Percentiles rank a stretch among this genome's conserved stretches.
Evolutionary conservation across 306 rosid species (phyloP).

Genomic region (Vachellia collinsii): DNA sequence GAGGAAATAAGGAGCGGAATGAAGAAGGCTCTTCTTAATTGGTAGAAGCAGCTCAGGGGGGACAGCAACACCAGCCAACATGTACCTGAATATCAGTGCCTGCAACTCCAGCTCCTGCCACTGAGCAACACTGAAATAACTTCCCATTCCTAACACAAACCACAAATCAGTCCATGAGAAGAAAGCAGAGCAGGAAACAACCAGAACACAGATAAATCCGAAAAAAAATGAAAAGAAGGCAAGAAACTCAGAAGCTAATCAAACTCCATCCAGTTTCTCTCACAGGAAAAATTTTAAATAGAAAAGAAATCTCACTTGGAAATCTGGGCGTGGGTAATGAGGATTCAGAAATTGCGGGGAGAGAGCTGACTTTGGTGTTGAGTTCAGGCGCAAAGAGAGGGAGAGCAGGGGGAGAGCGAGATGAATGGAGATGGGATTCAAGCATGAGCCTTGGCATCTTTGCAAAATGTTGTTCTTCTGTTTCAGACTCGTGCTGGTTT

Average conservation of each 20-base stretch:
- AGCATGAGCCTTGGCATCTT: constrained; percentile 78
- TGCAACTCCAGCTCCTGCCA: constrained; percentile 98
- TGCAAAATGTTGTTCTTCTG: constrained; percentile 78
- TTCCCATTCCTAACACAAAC: constrained; percentile 63
- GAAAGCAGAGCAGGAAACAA: not conserved
- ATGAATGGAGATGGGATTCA: constrained; percentile 53
- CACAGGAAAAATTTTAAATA: not conserved
- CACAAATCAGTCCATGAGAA: not conserved
- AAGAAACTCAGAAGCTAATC: constrained; percentile 28
- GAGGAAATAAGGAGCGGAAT: constrained; percentile 51
- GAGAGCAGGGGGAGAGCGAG: constrained; percentile 58
- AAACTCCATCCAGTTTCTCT: not conserved
- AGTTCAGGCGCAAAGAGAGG: constrained; percentile 76
- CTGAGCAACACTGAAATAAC: constrained; percentile 81
- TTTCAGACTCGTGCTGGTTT: constrained; percentile 87
- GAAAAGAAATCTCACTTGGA: constrained; percentile 59
- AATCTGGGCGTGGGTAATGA: constrained; percentile 48
- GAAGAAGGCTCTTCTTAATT: constrained; percentile 79
- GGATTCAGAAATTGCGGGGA: constrained; percentile 69
- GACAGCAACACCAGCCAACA: constrained; percentile 86
- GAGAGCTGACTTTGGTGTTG: constrained; percentile 51
- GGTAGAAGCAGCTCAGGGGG: constrained; percentile 90
- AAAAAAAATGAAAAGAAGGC: constrained; percentile 28
- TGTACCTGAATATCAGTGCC: constrained; percentile 84
- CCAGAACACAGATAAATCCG: constrained; percentile 16